A percentile compares a stretch with the other conserved stretches of the same genome.
Evolutionary conservation across 352 stramenopile genomes (phyloP).

Genomic region (Hyaloperonospora brassicae): DNA sequence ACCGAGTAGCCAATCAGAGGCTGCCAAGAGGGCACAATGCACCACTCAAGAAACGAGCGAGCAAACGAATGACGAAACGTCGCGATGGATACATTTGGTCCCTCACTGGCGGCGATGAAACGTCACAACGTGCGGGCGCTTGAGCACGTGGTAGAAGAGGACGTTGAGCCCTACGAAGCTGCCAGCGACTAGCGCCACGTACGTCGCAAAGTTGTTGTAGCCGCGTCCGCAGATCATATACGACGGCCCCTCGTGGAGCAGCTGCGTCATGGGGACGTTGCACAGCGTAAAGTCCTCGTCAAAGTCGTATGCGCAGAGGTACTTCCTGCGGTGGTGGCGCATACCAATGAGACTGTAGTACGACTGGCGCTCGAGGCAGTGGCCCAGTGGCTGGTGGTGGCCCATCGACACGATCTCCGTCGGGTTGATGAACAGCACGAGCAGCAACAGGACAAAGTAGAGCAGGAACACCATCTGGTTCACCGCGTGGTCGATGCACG

Average conservation of each 20-base stretch:
- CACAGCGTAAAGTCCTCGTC: conserved; percentile 82
- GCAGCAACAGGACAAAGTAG: conserved; percentile 46
- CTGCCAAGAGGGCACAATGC: conserved; percentile 20
- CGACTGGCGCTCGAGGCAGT: conserved; percentile 51
- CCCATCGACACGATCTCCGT: conserved; percentile 64
- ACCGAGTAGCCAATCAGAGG: conserved; percentile 23
- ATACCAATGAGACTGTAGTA: conserved; percentile 59
- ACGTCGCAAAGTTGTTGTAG: conserved; percentile 51
- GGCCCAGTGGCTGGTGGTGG: conserved; percentile 64
- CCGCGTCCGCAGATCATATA: conserved; percentile 80
- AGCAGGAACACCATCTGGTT: conserved; percentile 79
- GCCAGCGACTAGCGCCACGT: conserved; percentile 40
- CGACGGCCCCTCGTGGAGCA: conserved; percentile 66
- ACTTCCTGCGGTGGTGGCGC: conserved; percentile 47
- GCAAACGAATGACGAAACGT: too few species aligned
- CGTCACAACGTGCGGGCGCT: conserved; percentile 49
- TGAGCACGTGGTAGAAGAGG: conserved; percentile 65
- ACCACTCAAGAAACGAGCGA: too few species aligned
- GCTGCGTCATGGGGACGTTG: conserved; percentile 68
- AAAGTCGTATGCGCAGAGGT: conserved; percentile 68
- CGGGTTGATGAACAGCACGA: conserved; percentile 55
- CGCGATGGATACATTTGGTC: not conserved
- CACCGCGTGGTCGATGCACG: conserved; percentile 68
- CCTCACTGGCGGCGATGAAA: conserved; percentile 36
- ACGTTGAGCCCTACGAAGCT: conserved; percentile 44